A percentile compares a stretch with the other conserved stretches of the same genome.
Conservation (phyloP, 225 moss, liverwort and hornwort genomes). For the Lunularia cruciata region DNA sequence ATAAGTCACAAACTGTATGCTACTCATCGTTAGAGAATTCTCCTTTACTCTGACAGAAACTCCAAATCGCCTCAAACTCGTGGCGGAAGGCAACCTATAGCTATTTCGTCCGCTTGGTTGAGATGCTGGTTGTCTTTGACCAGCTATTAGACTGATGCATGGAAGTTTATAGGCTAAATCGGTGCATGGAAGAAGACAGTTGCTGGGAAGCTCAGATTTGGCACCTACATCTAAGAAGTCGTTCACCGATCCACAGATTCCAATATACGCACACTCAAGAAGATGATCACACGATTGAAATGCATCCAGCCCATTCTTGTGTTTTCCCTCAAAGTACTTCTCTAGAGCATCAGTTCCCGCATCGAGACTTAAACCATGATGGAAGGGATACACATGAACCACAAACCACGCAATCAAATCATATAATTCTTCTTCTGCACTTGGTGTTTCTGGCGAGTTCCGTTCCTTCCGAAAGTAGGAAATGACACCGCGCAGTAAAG, state of each 20-base stretch:
- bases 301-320: neutral
- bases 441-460: too few species aligned
- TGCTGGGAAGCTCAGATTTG: neutral
- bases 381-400: neutral
- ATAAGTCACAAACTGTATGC: conserved; percentile 9
- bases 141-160: too few species aligned
- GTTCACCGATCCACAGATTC: neutral
- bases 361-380: conserved; percentile 9
- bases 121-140: too few species aligned
- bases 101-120: too few species aligned
- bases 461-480: neutral
- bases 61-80: conserved; percentile 16
- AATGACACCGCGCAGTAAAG: neutral
- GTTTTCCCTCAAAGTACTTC: neutral
- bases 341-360: neutral
- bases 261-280: neutral
- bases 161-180: too few species aligned
- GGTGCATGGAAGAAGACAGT: neutral
- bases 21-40: conserved; percentile 1
- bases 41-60: conserved; percentile 4
- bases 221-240: neutral
- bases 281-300: neutral
- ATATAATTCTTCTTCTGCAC: neutral
- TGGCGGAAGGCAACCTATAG: conserved; percentile 18
- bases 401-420: conserved; percentile 9